Evolutionary conservation across 352 stramenopile genomes (phyloP), one percentile per base, ranked within the genome.

Genomic region (Globisporangium polare): DNA sequence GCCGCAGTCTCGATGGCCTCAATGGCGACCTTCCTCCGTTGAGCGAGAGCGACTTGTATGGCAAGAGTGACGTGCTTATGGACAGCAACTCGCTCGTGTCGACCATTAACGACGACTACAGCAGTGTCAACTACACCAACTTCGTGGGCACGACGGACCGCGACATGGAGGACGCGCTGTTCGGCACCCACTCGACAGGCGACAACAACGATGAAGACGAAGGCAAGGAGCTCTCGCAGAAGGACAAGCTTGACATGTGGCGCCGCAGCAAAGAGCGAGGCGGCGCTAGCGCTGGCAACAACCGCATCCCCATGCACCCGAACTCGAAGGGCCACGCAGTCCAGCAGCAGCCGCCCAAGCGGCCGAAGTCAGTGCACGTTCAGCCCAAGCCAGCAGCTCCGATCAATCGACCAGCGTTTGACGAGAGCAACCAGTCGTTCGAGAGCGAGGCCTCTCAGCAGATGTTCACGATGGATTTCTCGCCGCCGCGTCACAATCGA

Each of bases 231-330:
- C 55, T 60, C 33, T 66, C 53, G 24, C 72, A 60, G 27, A 61
- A 72, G 31, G 63, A 68, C n/a, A 58, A 64, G 41, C 59, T 67
- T 12, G 39, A 53, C 8, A 62, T 70, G 27, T 79, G 74, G 68
- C 46, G 63, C 18, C 58, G 47, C 1, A 45, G 60, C 53, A 65
- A 64, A 18, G 59, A 67, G 43, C 15, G 24, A 24, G 49, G 29
- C 29, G 8, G 29, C 29, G 29, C n/a, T n/a, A n/a, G 29, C 8
- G 29, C 29, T 33, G 29, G 29, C 5, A 27, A 24, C 31, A 60
- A 47, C 4, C 65, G 69, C 5, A 56, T 55, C 5, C 33, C 53
- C 9, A 47, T 33, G n/a, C 49, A 47, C 13, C 7, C 47, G 7
- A 27, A 37, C 26, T 54, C 58, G 0, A 55, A 47, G 22, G 42